Evolutionary conservation across 768 basidiomycete species (phyloP), one percentile per base, ranked within the genome.

Genomic region (Pisolithus marmoratus): DNA sequence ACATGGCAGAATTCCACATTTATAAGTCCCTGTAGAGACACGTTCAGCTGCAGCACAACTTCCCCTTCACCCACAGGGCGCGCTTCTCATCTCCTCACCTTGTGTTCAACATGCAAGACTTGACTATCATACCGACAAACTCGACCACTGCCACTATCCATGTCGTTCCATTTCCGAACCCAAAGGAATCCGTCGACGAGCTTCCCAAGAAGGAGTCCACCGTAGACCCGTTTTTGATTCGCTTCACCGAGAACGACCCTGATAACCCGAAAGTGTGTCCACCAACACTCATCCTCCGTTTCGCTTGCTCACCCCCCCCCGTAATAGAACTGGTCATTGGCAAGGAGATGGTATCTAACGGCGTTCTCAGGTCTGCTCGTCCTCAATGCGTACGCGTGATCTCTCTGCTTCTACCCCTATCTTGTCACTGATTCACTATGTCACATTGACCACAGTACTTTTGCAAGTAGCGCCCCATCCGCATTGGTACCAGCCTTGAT

Each of bases 381-480:
- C 34, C 65, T 83, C 48, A 79, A 79, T 60, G 78, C 78, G 81
- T 79, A 50, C 57, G 77, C 70, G 26, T 7, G 34, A 34, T 12
- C 5, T 34, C 34, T 34, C 34, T 4, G 12, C 45, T 20, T 31
- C 27, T 46, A 31, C 24, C 14, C 37, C 29, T 17, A 9, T 34
- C 22, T 51, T 6, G 46, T 56, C 43, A 27, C 27, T 34, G 5
- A 14, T 23, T 14, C 43, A 17, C 17, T 17, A 17, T 8, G 14
- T 14, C 37, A 47, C 34, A 20, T 38, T 38, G 17, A 19, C 17
- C 34, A 15, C 34, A 84, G 83, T 20, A 84, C 83, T 1, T 85
- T 83, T 60, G 75, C 84, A 15, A 83, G 82, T 55, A 76, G 82
- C 15, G 79, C 79, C 0, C 80, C 83, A 1, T 71, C 80, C 24